Evolutionary conservation across 2,329 filamentous ascomycete genomes (phyloP).

Genomic region (Fusarium sp.): DNA sequence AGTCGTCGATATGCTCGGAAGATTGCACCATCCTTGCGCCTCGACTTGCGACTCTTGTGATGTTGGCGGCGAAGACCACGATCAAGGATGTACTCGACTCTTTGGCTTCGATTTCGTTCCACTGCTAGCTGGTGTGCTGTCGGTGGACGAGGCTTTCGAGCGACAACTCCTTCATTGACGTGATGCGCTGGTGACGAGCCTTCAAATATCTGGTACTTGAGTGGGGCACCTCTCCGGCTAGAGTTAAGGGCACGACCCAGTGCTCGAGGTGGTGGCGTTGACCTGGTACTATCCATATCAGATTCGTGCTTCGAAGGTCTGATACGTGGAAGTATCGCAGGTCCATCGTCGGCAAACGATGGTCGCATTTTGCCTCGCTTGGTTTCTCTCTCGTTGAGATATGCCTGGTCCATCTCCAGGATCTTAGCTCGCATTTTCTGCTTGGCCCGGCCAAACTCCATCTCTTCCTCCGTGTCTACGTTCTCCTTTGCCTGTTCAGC

Average conservation of each 20-base stretch:
- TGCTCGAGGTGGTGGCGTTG: slow-evolving; percentile 55
- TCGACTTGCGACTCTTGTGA: slow-evolving; percentile 69
- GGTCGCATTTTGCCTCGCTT: slow-evolving; percentile 64
- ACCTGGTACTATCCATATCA: slow-evolving; percentile 59
- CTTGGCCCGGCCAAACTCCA: slow-evolving; percentile 78
- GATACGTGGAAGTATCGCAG: slow-evolving; percentile 72
- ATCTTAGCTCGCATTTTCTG: slow-evolving; percentile 81
- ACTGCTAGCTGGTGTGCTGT: slow-evolving; percentile 87
- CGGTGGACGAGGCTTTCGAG: slow-evolving; percentile 76
- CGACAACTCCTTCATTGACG: slow-evolving; percentile 66
- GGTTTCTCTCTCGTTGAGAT: slow-evolving; percentile 70
- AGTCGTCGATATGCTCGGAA: slow-evolving; percentile 75
- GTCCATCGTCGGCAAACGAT: slow-evolving; percentile 63
- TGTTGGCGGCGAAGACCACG: slow-evolving; percentile 77
- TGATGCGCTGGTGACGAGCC: slow-evolving; percentile 70
- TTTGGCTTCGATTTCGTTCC: slow-evolving; percentile 80
- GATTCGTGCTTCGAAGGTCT: slow-evolving; percentile 71
- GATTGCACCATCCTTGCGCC: slow-evolving; percentile 75
- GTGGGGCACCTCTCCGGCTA: slow-evolving; percentile 57
- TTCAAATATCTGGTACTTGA: slow-evolving; percentile 72
- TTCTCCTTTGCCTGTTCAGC: slow-evolving; percentile 79
- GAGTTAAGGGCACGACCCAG: slow-evolving; percentile 45
- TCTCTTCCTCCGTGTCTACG: slow-evolving; percentile 77
- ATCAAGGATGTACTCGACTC: slow-evolving; percentile 85
- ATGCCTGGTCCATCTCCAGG: slow-evolving; percentile 79